Evolutionary conservation across 2,329 filamentous ascomycete genomes (phyloP).

Genomic region (Colletotrichum magnum): DNA sequence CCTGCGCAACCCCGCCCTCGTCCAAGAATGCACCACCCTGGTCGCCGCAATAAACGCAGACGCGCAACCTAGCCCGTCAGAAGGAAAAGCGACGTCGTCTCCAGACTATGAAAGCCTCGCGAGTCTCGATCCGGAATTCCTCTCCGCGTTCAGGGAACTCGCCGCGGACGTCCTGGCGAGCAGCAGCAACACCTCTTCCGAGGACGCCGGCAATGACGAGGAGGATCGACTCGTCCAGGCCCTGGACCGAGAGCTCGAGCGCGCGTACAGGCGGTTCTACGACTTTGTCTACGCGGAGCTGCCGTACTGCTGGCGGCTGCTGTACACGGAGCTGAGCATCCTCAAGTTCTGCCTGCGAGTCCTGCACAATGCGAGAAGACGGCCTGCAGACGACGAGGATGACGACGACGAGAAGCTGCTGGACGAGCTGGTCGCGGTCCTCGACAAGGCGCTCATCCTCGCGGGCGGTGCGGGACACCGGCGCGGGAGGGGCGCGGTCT

Average conservation of each 20-base stretch:
- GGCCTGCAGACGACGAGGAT: conserved; percentile 5
- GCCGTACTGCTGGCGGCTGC: conserved; percentile 75
- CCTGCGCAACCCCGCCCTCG: conserved; percentile 15
- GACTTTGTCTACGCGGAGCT: conserved; percentile 77
- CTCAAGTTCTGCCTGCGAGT: conserved; percentile 63
- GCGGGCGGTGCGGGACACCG: conserved; percentile 72
- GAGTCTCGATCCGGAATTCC: not conserved
- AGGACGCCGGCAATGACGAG: not conserved
- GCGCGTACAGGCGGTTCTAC: conserved; percentile 64
- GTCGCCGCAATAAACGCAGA: conserved; percentile 11
- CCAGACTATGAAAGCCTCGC: not conserved
- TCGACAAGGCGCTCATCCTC: conserved; percentile 85
- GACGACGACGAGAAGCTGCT: conserved; percentile 53
- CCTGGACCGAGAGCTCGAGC: conserved; percentile 29
- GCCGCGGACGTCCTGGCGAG: not conserved
- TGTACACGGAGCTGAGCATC: conserved; percentile 80
- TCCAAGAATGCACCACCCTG: conserved; percentile 18
- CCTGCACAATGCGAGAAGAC: not conserved
- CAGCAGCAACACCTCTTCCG: not conserved
- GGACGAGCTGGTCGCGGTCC: conserved; percentile 70
- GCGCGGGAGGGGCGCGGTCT: conserved; percentile 66
- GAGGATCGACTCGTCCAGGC: not conserved
- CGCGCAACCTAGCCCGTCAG: not conserved
- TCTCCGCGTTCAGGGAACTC: not conserved
- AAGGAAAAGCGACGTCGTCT: not conserved